Conservation (phyloP, 768 basidiomycete species). For the Scleroderma citrinum region DNA sequence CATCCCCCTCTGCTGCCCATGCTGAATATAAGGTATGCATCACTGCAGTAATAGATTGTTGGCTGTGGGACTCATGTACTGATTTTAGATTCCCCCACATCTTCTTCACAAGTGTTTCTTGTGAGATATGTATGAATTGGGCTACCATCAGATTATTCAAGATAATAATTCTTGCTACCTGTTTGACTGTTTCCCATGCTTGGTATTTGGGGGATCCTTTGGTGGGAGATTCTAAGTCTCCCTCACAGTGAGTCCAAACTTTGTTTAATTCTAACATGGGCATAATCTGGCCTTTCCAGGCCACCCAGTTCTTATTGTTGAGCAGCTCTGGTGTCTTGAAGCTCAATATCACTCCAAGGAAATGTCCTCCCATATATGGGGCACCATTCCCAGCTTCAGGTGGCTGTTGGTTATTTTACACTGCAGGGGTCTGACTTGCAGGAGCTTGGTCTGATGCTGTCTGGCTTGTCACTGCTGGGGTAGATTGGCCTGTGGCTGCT, state of each 20-base stretch:
- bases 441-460: too few species aligned
- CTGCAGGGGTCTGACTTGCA: too few species aligned
- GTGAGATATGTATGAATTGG: neutral
- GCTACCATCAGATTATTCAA: neutral
- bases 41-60: neutral
- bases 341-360: too few species aligned
- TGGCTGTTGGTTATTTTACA: too few species aligned
- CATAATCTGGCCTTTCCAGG: neutral
- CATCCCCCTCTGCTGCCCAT: neutral
- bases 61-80: neutral
- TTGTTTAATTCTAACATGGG: neutral
- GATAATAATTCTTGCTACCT: neutral
- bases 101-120: neutral
- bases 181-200: neutral
- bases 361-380: too few species aligned
- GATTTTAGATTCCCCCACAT: conserved; percentile 2
- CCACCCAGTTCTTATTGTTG: neutral
- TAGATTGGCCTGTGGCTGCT: too few species aligned
- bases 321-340: neutral
- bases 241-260: neutral
- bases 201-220: neutral
- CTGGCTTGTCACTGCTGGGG: too few species aligned
- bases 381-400: too few species aligned
- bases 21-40: neutral
- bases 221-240: neutral